Evolutionary conservation across 2,329 filamentous ascomycete species (phyloP).

Genomic region (Colletotrichum liriopes): DNA sequence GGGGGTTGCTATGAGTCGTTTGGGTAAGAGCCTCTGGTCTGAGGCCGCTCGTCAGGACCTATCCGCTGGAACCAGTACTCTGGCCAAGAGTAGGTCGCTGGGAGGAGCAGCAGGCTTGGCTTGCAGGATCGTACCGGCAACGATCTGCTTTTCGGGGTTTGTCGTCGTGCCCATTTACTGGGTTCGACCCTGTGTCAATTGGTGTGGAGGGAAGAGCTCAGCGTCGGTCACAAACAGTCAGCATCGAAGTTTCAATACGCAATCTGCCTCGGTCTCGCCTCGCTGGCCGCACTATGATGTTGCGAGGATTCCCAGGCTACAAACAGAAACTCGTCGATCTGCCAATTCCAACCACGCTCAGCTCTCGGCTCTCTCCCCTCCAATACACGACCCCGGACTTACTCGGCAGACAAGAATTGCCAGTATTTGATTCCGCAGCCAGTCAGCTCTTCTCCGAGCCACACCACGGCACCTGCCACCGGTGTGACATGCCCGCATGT

Average conservation of each 20-base stretch:
- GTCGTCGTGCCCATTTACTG: conserved; percentile 1
- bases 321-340: conserved; percentile 60
- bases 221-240: conserved; percentile 66
- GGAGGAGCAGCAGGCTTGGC: conserved; percentile 51
- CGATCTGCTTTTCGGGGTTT: conserved; percentile 23
- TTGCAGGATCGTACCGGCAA: conserved; percentile 46
- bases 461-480: conserved; percentile 57
- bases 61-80: conserved; percentile 74
- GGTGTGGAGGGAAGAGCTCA: conserved; percentile 61
- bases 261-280: conserved; percentile 24
- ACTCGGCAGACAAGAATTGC: conserved; percentile 25
- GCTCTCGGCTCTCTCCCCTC: conserved; percentile 61
- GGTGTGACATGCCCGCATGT: conserved; percentile 64
- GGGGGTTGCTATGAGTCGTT: conserved; percentile 80
- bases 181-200: conserved; percentile 29
- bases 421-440: conserved; percentile 44
- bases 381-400: conserved; percentile 45
- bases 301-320: conserved; percentile 60
- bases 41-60: conserved; percentile 83
- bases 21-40: conserved; percentile 80
- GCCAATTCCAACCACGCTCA: conserved; percentile 55
- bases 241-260: conserved; percentile 44
- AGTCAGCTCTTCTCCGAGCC: conserved; percentile 58
- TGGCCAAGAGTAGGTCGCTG: conserved; percentile 62
- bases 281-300: conserved; percentile 31